A percentile compares a stretch with the other conserved stretches of the same genome.
Evolutionary conservation across 768 basidiomycete species (phyloP).

Genomic region (Hemileccinum impolitum): DNA sequence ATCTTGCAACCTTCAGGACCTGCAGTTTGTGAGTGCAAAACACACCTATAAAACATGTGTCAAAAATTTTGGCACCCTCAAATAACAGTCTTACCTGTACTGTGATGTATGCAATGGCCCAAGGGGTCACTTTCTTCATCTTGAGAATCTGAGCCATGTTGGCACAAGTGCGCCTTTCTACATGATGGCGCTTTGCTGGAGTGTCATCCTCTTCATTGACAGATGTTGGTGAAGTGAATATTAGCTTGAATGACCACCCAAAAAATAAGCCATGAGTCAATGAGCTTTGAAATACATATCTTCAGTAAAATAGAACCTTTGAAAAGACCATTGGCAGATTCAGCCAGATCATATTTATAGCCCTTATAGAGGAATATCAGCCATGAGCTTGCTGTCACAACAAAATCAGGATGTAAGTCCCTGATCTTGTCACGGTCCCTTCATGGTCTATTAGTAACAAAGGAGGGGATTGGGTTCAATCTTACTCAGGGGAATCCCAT

Average conservation of each 20-base stretch:
- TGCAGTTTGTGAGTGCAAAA: slow-evolving; percentile 5
- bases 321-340: slow-evolving; percentile 18
- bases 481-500: no score
- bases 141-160: neutral
- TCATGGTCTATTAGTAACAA: neutral
- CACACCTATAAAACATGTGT: slow-evolving; percentile 2
- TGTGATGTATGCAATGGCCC: slow-evolving; percentile 18
- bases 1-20: neutral
- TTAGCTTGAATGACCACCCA: slow-evolving; percentile 10
- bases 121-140: neutral
- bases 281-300: neutral
- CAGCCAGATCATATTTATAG: slow-evolving; percentile 1
- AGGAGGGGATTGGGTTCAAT: no score
- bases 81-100: slow-evolving; percentile 17
- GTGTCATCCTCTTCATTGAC: neutral
- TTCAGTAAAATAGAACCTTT: slow-evolving; percentile 13
- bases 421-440: slow-evolving; percentile 3
- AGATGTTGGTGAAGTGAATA: slow-evolving; percentile 21
- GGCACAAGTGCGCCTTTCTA: no score
- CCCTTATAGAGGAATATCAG: slow-evolving; percentile 17
- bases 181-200: no score
- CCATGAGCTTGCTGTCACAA: slow-evolving; percentile 16
- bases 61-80: neutral
- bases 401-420: slow-evolving; percentile 12
- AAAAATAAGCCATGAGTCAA: neutral